These are phyloP conservation scores for Penicillium palitans DNA, from an alignment of 2,329 filamentous ascomycete species.

Conservation along the genomic window DNA sequence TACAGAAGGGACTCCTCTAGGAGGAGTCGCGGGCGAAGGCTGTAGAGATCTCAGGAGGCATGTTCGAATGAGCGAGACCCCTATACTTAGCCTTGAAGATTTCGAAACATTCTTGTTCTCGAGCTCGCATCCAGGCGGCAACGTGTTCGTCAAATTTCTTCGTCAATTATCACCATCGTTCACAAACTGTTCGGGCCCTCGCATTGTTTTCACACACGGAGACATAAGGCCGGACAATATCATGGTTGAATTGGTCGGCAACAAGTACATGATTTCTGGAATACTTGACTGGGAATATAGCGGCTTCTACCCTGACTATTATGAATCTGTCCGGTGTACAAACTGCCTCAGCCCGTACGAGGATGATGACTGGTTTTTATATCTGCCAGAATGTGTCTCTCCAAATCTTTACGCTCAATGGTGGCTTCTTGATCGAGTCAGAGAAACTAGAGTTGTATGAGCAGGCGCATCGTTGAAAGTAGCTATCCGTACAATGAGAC, in stretches of 20 bases:
- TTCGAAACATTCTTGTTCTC: conserved; percentile 26
- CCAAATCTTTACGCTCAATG: too few species aligned
- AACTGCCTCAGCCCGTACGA: conserved; percentile 2
- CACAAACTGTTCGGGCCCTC: neutral
- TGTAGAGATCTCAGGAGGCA: conserved; percentile 28
- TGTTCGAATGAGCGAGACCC: conserved; percentile 18
- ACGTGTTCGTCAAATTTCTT: conserved; percentile 21
- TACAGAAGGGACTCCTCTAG: conserved; percentile 17
- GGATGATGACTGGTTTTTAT: too few species aligned
- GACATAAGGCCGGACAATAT: conserved; percentile 31
- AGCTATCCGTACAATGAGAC: too few species aligned
- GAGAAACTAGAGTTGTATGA: too few species aligned
- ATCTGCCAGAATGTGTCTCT: too few species aligned
- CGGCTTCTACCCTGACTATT: conserved; percentile 34
- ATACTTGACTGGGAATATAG: conserved; percentile 35
- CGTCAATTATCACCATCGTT: conserved; percentile 9
- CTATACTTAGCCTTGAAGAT: conserved; percentile 18
- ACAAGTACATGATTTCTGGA: conserved; percentile 19
- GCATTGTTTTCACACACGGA: conserved; percentile 29
- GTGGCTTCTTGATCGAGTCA: too few species aligned
- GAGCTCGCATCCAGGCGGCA: conserved; percentile 13
- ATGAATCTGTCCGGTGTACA: conserved; percentile 15
- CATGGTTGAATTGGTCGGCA: conserved; percentile 17
- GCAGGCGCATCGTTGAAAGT: too few species aligned
- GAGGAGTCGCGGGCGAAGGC: conserved; percentile 27